A percentile compares a stretch with the other conserved stretches of the same genome.
Conservation (phyloP, 371 early-diverging fungal species). For the Syncephalis fuscata region DNA sequence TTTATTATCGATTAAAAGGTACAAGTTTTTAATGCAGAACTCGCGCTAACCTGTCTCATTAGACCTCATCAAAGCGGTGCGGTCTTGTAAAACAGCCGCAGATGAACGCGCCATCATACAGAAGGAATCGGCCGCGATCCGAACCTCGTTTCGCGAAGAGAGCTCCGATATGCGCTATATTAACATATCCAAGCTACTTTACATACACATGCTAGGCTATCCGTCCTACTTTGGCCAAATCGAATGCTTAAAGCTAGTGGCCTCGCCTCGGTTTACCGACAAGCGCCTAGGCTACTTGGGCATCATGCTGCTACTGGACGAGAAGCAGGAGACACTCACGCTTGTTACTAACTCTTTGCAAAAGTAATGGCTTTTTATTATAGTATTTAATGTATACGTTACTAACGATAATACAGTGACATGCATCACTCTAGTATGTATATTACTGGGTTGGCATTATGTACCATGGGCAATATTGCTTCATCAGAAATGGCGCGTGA, state of each 20-base stretch:
- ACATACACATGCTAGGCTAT: conserved; percentile 95
- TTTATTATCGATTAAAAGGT: conserved; percentile 1
- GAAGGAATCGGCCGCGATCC: conserved; percentile 89
- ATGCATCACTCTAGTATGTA: conserved; percentile 90
- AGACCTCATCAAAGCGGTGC: conserved; percentile 91
- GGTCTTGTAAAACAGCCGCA: conserved; percentile 95
- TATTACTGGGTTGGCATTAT: conserved; percentile 87
- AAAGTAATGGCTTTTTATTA: conserved; percentile 33
- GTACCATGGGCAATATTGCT: conserved; percentile 89
- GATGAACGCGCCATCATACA: conserved; percentile 95
- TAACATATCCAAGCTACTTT: conserved; percentile 90
- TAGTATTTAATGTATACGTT: not conserved
- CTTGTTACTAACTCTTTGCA: conserved; percentile 93
- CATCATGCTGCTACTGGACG: conserved; percentile 90
- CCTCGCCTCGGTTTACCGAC: conserved; percentile 82
- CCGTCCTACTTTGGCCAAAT: conserved; percentile 98
- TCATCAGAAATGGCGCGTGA: conserved; percentile 92
- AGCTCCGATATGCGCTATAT: conserved; percentile 65
- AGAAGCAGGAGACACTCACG: conserved; percentile 90
- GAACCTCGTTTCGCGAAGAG: conserved; percentile 87
- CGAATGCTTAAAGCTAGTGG: conserved; percentile 92
- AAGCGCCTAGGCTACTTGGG: conserved; percentile 95
- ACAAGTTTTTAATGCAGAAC: no score
- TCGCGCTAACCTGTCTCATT: no score
- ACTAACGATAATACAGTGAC: conserved; percentile 37